These are phyloP conservation scores for Pleurotus tuoliensis DNA, from an alignment of 768 basidiomycete genomes.

Conservation along the genomic window DNA sequence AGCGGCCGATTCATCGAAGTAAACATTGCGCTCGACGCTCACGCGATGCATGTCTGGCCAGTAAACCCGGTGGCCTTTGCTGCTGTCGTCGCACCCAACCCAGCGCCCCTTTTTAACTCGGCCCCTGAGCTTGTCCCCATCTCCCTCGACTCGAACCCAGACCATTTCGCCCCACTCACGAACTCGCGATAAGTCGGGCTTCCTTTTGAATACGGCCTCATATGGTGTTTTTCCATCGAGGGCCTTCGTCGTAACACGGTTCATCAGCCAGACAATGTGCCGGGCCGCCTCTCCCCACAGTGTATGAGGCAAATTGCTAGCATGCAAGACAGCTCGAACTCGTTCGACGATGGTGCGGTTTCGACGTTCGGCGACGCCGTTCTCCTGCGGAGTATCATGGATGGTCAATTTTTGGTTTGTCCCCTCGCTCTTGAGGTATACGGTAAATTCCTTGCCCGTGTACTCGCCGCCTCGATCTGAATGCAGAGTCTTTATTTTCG, in stretches of 20 bases:
- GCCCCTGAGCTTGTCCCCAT: slow-evolving; percentile 20
- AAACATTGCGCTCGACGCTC: slow-evolving; percentile 25
- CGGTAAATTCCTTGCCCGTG: slow-evolving; percentile 25
- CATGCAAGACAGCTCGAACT: slow-evolving; percentile 30
- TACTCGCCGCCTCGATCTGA: slow-evolving; percentile 30
- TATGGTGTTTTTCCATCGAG: slow-evolving; percentile 24
- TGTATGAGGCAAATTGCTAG: slow-evolving; percentile 25
- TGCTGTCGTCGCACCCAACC: slow-evolving; percentile 21
- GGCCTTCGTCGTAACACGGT: slow-evolving; percentile 24
- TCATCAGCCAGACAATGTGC: slow-evolving; percentile 33
- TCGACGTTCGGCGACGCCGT: slow-evolving; percentile 37
- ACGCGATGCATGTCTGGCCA: slow-evolving; percentile 26
- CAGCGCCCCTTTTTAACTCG: slow-evolving; percentile 17
- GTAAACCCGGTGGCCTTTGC: slow-evolving; percentile 26
- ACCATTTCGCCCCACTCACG: slow-evolving; percentile 29
- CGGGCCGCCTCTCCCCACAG: slow-evolving; percentile 36
- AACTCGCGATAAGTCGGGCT: slow-evolving; percentile 25
- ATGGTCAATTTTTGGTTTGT: slow-evolving; percentile 33
- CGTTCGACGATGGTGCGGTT: slow-evolving; percentile 33
- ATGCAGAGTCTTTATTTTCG: slow-evolving; percentile 17
- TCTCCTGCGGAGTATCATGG: slow-evolving; percentile 40
- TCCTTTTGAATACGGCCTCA: slow-evolving; percentile 21
- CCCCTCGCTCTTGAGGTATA: slow-evolving; percentile 28
- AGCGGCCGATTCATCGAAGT: slow-evolving; percentile 11
- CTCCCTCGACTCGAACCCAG: slow-evolving; percentile 24